A percentile compares a stretch with the other conserved stretches of the same genome.
phyloP scores from a whole-genome alignment of 1,284 basidiomycete species.

The Fomitopsis pinicola region DNA sequence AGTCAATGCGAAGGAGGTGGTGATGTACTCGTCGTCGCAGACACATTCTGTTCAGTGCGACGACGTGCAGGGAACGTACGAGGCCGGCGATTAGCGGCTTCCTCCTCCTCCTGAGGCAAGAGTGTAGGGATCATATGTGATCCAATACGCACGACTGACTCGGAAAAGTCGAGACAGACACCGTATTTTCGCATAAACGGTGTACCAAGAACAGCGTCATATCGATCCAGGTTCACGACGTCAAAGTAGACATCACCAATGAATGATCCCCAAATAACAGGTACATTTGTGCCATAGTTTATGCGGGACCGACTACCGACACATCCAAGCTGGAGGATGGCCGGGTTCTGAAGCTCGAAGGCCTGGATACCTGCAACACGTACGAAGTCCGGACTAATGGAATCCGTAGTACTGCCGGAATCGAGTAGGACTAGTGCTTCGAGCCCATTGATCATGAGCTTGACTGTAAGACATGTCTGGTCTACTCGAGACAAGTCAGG shows the following conservation, averaged over 20 bases:
- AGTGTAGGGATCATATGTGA: too few species aligned
- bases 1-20: too few species aligned
- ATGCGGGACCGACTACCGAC: neutral
- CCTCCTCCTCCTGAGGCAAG: too few species aligned
- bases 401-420: conserved; percentile 15
- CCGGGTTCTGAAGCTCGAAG: conserved; percentile 6
- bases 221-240: conserved; percentile 23
- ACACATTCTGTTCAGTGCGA: too few species aligned
- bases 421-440: conserved; percentile 19
- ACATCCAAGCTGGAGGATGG: too few species aligned
- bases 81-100: too few species aligned
- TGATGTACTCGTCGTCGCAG: too few species aligned
- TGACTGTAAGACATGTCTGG: neutral
- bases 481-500: neutral
- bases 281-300: neutral
- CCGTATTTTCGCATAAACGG: conserved; percentile 23
- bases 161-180: neutral
- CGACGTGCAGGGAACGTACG: too few species aligned
- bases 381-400: neutral
- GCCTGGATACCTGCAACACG: conserved; percentile 5
- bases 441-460: conserved; percentile 13
- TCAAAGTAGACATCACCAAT: conserved; percentile 23
- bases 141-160: conserved; percentile 12
- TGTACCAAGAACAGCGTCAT: conserved; percentile 25
- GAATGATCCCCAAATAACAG: conserved; percentile 25